phyloP scores from a whole-genome alignment of 108 stramenopile species.

The Parmales sp. region DNA sequence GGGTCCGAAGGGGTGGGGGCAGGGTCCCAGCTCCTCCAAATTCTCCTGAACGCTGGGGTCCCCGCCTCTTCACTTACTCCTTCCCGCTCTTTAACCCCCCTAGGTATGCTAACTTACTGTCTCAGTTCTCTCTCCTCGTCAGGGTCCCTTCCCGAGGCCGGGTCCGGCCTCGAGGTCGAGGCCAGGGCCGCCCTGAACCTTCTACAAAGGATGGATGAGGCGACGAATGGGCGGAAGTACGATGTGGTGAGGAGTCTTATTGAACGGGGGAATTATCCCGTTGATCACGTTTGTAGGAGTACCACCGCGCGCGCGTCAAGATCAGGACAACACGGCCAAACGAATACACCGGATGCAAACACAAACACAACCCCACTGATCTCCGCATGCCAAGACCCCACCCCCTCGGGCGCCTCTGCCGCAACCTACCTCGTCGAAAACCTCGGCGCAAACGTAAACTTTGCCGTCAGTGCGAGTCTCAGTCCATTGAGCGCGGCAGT shows the following conservation, averaged over 20 bases:
- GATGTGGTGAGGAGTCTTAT: not conserved
- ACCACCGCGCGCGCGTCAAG: no score
- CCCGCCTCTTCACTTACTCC: no score
- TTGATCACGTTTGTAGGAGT: not conserved
- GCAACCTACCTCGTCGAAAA: not conserved
- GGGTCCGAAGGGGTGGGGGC: no score
- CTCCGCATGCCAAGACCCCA: not conserved
- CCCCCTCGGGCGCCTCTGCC: not conserved
- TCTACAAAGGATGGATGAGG: not conserved
- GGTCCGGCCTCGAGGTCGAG: not conserved
- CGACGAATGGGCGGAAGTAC: not conserved
- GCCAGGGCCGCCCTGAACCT: not conserved
- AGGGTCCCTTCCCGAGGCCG: not conserved
- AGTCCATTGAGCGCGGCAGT: not conserved
- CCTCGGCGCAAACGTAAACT: not conserved
- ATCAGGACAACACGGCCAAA: no score
- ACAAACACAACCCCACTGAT: not conserved
- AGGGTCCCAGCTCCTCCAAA: no score
- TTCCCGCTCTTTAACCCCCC: no score
- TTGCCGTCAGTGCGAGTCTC: not conserved
- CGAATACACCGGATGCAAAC: not conserved
- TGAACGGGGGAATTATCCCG: not conserved
- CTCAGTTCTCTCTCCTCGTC: no score
- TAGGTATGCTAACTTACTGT: no score
- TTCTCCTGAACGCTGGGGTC: no score